Evolutionary conservation across 106 monocot species (phyloP).

Genomic region (Ottelia alismoides): DNA sequence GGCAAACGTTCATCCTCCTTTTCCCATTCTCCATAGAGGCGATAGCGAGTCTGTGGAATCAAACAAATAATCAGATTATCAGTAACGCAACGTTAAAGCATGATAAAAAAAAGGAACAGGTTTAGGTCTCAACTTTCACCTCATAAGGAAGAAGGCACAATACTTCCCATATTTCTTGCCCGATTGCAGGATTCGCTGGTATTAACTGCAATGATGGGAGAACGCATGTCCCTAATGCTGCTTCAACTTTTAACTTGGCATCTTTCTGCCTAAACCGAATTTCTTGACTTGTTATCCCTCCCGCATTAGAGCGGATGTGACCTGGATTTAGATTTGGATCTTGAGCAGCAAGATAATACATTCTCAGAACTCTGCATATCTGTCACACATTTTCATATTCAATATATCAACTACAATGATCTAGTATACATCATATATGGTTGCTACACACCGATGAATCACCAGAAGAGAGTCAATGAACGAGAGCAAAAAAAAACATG

Average conservation of each 20-base stretch:
- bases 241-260: slow-evolving; percentile 60
- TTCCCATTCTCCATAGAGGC: slow-evolving; percentile 98
- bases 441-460: no score
- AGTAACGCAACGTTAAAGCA: background rate
- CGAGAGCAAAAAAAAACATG: no score
- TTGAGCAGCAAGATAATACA: slow-evolving; percentile 51
- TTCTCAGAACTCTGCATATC: slow-evolving; percentile 87
- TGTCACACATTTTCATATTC: slow-evolving; percentile 11
- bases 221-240: slow-evolving; percentile 74
- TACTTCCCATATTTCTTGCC: slow-evolving; percentile 94
- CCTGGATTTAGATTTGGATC: slow-evolving; percentile 16
- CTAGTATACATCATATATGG: no score
- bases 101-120: no score
- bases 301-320: slow-evolving; percentile 5
- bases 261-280: slow-evolving; percentile 35
- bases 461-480: no score
- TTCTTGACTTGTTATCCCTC: slow-evolving; percentile 22
- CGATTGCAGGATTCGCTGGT: slow-evolving; percentile 98
- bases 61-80: no score
- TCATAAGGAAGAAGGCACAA: slow-evolving; percentile 89
- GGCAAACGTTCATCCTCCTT: slow-evolving; percentile 82
- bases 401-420: background rate
- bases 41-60: slow-evolving; percentile 91
- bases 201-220: slow-evolving; percentile 96
- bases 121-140: no score